These are phyloP conservation scores for Curvularia sp. DNA, from an alignment of 2,329 filamentous ascomycete genomes.

Conservation along the genomic window DNA sequence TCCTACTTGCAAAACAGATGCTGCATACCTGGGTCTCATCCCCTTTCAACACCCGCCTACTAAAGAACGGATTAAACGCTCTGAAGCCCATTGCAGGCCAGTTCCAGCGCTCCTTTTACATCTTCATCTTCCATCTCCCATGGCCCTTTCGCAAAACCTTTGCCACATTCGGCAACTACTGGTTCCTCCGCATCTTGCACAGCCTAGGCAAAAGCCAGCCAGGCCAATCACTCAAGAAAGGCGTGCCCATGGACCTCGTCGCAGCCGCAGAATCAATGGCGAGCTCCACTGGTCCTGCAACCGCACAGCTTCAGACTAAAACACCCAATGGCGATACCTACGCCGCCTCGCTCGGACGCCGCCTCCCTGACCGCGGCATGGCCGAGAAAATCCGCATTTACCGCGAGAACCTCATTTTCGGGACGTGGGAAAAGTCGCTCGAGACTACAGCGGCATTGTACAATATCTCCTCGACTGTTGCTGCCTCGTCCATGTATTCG, in stretches of 20 bases:
- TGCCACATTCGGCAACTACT: slow-evolving; percentile 59
- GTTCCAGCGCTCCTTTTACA: slow-evolving; percentile 60
- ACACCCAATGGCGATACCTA: slow-evolving; percentile 41
- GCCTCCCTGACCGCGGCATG: slow-evolving; percentile 56
- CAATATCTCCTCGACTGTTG: slow-evolving; percentile 44
- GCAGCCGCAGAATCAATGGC: slow-evolving; percentile 59
- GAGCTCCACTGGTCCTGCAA: slow-evolving; percentile 60
- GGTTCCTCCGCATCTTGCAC: slow-evolving; percentile 57
- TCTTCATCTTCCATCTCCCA: slow-evolving; percentile 63
- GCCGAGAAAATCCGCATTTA: slow-evolving; percentile 62
- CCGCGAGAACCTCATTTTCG: slow-evolving; percentile 57
- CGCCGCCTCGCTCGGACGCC: slow-evolving; percentile 51
- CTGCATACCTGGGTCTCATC: slow-evolving; percentile 56
- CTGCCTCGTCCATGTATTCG: slow-evolving; percentile 17
- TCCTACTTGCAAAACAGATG: slow-evolving; percentile 58
- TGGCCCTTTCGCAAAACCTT: slow-evolving; percentile 54
- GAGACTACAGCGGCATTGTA: slow-evolving; percentile 59
- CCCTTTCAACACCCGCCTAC: slow-evolving; percentile 56
- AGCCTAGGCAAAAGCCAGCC: slow-evolving; percentile 45
- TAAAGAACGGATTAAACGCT: slow-evolving; percentile 54
- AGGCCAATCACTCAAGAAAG: neutral
- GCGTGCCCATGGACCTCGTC: slow-evolving; percentile 17
- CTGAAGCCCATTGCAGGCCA: slow-evolving; percentile 60
- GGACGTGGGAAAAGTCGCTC: slow-evolving; percentile 61
- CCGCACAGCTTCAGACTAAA: slow-evolving; percentile 50